Percentiles rank a stretch among this genome's conserved stretches.
Evolutionary conservation across 2,329 filamentous ascomycete genomes (phyloP).

Genomic region (Xylariaceae sp.): DNA sequence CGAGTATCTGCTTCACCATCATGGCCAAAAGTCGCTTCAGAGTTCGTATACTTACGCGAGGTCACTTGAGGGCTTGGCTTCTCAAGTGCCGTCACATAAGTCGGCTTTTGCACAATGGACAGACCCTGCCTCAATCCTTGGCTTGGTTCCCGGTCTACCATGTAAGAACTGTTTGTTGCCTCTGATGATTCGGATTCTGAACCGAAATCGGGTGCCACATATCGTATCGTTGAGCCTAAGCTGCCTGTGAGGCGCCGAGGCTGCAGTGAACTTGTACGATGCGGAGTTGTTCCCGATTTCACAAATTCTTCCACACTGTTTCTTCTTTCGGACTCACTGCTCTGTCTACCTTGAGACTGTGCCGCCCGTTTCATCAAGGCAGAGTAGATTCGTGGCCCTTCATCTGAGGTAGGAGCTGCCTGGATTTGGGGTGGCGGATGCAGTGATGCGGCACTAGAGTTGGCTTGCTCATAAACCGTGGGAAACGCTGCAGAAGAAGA

Average conservation of each 20-base stretch:
- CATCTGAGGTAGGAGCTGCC: constrained; percentile 32
- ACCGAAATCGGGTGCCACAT: constrained; percentile 20
- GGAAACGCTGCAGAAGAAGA: constrained; percentile 33
- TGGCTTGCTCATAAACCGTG: constrained; percentile 23
- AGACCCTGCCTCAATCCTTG: too few relatives aligned
- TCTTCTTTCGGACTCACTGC: constrained; percentile 18
- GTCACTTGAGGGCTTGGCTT: too few relatives aligned
- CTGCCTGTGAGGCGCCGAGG: constrained; percentile 3
- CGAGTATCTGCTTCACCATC: background rate
- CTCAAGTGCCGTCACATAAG: too few relatives aligned
- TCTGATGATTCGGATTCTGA: constrained; percentile 16
- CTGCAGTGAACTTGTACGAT: constrained; percentile 18
- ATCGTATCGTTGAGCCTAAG: constrained; percentile 23
- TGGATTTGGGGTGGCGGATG: constrained; percentile 8
- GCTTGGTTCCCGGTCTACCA: too few relatives aligned
- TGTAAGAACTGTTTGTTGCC: constrained; percentile 4
- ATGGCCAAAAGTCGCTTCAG: background rate
- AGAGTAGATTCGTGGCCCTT: constrained; percentile 57
- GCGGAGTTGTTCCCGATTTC: constrained; percentile 15
- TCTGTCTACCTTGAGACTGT: constrained; percentile 30
- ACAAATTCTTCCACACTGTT: constrained; percentile 16
- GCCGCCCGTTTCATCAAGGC: constrained; percentile 55
- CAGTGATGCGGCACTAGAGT: constrained; percentile 13
- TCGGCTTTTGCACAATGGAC: too few relatives aligned
- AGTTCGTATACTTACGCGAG: constrained; percentile 1